Evolutionary conservation across 2,329 filamentous ascomycete genomes (phyloP).

Genomic region (Pseudonectria buxi): DNA sequence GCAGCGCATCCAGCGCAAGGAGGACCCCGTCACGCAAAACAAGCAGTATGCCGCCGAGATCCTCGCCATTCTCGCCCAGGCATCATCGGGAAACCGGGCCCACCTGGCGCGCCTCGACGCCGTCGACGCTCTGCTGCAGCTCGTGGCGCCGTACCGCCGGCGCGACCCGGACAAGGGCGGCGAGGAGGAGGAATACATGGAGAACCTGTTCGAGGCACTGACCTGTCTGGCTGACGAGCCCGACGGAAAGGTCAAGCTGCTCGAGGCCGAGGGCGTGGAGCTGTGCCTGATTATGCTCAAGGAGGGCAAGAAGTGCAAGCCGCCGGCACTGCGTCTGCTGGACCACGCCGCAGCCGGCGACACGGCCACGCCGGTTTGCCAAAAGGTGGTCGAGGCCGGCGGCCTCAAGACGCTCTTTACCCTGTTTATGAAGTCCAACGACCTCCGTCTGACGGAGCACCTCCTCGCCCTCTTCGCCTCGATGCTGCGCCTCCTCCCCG

Average conservation of each 20-base stretch:
- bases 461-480: conserved; percentile 79
- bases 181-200: conserved; percentile 90
- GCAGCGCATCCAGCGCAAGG: conserved; percentile 60
- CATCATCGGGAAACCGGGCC: conserved; percentile 57
- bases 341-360: conserved; percentile 64
- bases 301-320: conserved; percentile 78
- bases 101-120: conserved; percentile 61
- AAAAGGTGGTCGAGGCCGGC: conserved; percentile 71
- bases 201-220: conserved; percentile 84
- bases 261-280: conserved; percentile 88
- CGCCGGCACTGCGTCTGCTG: conserved; percentile 69
- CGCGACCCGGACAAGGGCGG: conserved; percentile 78
- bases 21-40: conserved; percentile 72
- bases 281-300: conserved; percentile 86
- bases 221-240: conserved; percentile 72
- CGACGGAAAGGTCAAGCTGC: conserved; percentile 69
- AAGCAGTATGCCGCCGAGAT: conserved; percentile 94
- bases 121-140: conserved; percentile 72
- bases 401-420: conserved; percentile 82
- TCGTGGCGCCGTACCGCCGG: conserved; percentile 78
- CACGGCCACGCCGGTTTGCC: conserved; percentile 57
- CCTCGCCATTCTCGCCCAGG: conserved; percentile 79
- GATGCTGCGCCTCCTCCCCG: conserved; percentile 72
- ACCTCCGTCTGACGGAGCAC: conserved; percentile 68
- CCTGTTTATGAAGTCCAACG: conserved; percentile 75